Evolutionary conservation across 1,284 basidiomycete species (phyloP).

Genomic region (Heliocybe sulcata): DNA sequence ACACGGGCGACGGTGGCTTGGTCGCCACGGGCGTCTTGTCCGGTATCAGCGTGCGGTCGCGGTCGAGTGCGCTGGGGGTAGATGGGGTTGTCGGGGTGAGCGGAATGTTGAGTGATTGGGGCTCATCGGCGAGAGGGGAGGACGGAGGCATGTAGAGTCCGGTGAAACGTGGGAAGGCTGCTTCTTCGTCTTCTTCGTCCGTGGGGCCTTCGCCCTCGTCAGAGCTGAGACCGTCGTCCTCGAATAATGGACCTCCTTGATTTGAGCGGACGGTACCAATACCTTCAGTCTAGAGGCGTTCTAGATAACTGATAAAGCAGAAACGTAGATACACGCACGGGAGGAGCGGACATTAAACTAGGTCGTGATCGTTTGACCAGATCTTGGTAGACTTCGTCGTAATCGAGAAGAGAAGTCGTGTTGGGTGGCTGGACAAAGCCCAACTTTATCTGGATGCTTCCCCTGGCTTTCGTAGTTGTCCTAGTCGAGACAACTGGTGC

Average conservation of each 20-base stretch:
- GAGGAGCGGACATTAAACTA: conserved; percentile 71
- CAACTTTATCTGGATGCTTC: conserved; percentile 66
- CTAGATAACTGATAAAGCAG: conserved; percentile 3
- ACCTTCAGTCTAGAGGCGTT: conserved; percentile 63
- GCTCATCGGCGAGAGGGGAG: conserved; percentile 7
- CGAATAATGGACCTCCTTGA: conserved; percentile 46
- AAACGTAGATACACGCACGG: conserved; percentile 43
- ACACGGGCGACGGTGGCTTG: background rate
- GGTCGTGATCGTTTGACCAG: conserved; percentile 59
- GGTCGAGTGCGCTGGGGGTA: background rate
- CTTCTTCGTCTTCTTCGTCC: conserved; percentile 24
- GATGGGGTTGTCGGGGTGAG: background rate
- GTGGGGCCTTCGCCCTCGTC: conserved; percentile 42
- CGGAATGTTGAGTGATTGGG: conserved; percentile 7
- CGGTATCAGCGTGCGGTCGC: background rate
- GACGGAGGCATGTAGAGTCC: background rate
- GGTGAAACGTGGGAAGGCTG: conserved; percentile 9
- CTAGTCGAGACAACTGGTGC: conserved; percentile 61
- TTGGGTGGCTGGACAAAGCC: conserved; percentile 60
- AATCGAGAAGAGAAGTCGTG: conserved; percentile 28
- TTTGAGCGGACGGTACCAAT: conserved; percentile 79
- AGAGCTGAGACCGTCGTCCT: conserved; percentile 73
- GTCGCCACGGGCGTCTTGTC: background rate
- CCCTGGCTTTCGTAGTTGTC: conserved; percentile 50
- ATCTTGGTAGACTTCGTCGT: conserved; percentile 55